Conservation (phyloP, 768 basidiomycete species). For the Mycena chlorophos region DNA sequence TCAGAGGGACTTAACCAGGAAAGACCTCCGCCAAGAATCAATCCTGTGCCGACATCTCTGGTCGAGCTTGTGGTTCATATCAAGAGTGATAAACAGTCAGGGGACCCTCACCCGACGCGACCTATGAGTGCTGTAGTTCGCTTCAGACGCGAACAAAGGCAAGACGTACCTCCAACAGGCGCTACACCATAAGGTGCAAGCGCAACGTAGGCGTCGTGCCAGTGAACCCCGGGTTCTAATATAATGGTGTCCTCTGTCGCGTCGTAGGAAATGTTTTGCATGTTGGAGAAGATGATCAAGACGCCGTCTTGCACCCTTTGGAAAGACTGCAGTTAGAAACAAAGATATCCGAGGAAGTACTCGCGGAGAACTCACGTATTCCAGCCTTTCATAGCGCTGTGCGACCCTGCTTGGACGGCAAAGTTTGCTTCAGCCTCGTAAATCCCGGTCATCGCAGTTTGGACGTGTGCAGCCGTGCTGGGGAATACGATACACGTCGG, state of each 20-base stretch:
- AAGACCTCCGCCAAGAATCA: conserved; percentile 45
- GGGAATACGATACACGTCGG: conserved; percentile 28
- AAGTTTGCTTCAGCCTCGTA: conserved; percentile 19
- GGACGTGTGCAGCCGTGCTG: conserved; percentile 15
- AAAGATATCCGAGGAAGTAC: conserved; percentile 1
- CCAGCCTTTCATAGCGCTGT: conserved; percentile 28
- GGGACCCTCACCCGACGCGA: conserved; percentile 13
- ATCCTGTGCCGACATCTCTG: conserved; percentile 44
- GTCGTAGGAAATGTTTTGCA: conserved; percentile 34
- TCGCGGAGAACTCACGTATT: conserved; percentile 18
- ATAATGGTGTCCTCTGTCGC: conserved; percentile 36
- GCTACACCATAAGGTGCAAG: conserved; percentile 43
- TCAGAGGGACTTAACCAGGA: conserved; percentile 40
- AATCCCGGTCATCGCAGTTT: conserved; percentile 25
- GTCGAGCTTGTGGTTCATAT: background rate
- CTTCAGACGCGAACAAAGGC: background rate
- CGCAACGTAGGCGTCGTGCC: conserved; percentile 39
- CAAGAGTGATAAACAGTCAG: background rate
- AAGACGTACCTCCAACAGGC: conserved; percentile 36
- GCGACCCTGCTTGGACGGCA: conserved; percentile 27
- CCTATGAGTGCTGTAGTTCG: background rate
- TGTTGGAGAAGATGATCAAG: conserved; percentile 23
- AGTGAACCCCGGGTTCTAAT: conserved; percentile 44
- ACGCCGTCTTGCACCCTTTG: conserved; percentile 30
- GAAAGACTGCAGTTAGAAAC: conserved; percentile 3